Percentiles rank a stretch among this genome's conserved stretches.
Conservation (phyloP, 164 flowering plant genomes). For the Piper longum region DNA sequence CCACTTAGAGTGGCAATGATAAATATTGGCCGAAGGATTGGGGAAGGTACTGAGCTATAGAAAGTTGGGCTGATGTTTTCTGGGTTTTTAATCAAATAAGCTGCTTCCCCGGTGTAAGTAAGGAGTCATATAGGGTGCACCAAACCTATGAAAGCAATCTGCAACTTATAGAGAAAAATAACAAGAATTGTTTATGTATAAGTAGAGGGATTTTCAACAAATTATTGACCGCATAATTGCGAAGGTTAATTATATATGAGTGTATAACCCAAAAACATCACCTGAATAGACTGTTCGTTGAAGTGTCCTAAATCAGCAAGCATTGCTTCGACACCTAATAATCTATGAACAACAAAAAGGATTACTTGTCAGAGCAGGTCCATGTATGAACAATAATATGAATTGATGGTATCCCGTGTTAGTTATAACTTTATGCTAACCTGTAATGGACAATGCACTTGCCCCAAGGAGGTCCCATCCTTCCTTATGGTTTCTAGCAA, state of each 20-base stretch:
- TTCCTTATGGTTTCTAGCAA: constrained; percentile 7
- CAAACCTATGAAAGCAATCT: constrained; percentile 24
- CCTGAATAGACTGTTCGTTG: constrained; percentile 10
- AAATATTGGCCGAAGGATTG: constrained; percentile 21
- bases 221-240: neutral
- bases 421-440: neutral
- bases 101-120: constrained; percentile 22
- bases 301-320: constrained; percentile 18
- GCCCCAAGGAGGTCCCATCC: constrained; percentile 17
- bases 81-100: constrained; percentile 16
- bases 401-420: no score
- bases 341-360: neutral
- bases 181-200: no score
- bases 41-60: constrained; percentile 14
- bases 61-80: constrained; percentile 16
- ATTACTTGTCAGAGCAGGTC: no score
- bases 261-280: neutral
- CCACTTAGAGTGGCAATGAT: constrained; percentile 71
- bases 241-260: neutral
- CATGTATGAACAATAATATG: no score
- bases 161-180: neutral
- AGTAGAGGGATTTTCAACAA: neutral
- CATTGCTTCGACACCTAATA: constrained; percentile 12
- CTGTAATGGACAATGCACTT: constrained; percentile 15
- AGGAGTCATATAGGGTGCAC: constrained; percentile 72